A percentile compares a stretch with the other conserved stretches of the same genome.
Evolutionary conservation across 352 stramenopile species (phyloP).

Genomic region (Phytophthora foliorum): DNA sequence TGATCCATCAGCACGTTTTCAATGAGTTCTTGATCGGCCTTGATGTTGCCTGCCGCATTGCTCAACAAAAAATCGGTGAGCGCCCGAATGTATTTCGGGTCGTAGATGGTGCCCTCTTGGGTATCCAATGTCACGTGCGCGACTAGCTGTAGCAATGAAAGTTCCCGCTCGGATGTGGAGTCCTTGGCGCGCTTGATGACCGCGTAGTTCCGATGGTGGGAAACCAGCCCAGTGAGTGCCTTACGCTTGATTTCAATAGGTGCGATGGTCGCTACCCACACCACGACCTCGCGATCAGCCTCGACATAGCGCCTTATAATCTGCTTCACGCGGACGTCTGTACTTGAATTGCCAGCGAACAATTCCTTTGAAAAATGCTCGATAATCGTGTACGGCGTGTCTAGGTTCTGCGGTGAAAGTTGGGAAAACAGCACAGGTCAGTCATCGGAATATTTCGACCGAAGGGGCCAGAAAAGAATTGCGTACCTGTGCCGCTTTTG

Average conservation of each 20-base stretch:
- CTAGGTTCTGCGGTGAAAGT: conserved; percentile 25
- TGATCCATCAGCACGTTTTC: conserved; percentile 59
- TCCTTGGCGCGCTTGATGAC: conserved; percentile 53
- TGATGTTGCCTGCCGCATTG: conserved; percentile 47
- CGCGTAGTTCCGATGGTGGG: conserved; percentile 65
- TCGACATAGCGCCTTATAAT: conserved; percentile 72
- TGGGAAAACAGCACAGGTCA: conserved; percentile 11
- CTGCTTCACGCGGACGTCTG: conserved; percentile 64
- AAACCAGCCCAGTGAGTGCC: conserved; percentile 41
- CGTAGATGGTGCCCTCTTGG: conserved; percentile 37
- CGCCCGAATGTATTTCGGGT: conserved; percentile 47
- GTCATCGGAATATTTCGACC: neutral
- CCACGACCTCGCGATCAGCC: conserved; percentile 61
- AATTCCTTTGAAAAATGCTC: conserved; percentile 71
- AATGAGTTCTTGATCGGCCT: conserved; percentile 55
- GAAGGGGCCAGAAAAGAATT: no score
- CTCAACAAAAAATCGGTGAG: conserved; percentile 60
- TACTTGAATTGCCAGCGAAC: conserved; percentile 54
- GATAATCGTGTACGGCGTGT: conserved; percentile 63
- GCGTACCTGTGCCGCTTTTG: conserved; percentile 41
- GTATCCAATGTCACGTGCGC: conserved; percentile 60
- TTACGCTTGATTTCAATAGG: conserved; percentile 58
- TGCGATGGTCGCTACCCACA: conserved; percentile 65
- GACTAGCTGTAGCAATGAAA: conserved; percentile 61
- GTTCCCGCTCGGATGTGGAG: conserved; percentile 39